Evolutionary conservation across 768 basidiomycete genomes (phyloP), one percentile per base, ranked within the genome.

Genomic region (Mycena alexandri): DNA sequence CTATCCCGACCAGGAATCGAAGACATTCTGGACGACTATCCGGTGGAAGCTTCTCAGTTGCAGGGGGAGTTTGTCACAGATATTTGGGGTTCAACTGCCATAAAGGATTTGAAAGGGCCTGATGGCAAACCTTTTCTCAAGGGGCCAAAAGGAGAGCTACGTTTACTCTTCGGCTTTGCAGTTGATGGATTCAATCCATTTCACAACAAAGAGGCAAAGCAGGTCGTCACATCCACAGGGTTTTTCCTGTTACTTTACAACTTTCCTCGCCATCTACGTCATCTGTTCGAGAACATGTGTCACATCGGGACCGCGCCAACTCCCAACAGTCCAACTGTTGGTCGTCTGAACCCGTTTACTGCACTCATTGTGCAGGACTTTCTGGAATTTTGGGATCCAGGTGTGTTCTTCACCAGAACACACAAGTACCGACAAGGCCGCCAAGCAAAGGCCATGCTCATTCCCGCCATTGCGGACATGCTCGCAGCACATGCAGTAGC

Each of bases 291-390:
- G 25, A 82, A 86, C 65, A 73, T 85, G 65, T 84, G 77, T 63
- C 70, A 82, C 0, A 76, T 74, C 0, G 81, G 76, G 0, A 61
- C 83, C 41, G 79, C 82, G 5, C 81, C 80, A 0, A 78, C 83
- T 0, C 83, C 82, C 0, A 57, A 72, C 5, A 75, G 82, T n/a
- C 82, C 83, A 0, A 68, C 70, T 0, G 54, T 70, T 0, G 65
- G 74, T 0, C 63, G 83, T 42, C 57, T 82, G 1, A 82, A 84
- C 34, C 77, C 81, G 36, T 76, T 78, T 13, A 29, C 61, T 85
- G 0, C n/a, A 0, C 77, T 79, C 0, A 68, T 85, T 0, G 75
- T 85, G 0, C 57, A 78, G 5, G 76, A 84, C 19, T 61, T 85
- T 0, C 46, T 76, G 0, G 58, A 70, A 0, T 67, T 77, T 17